A percentile compares a stretch with the other conserved stretches of the same genome.
Evolutionary conservation across 108 stramenopile genomes (phyloP).

Genomic region (Chaetoceros tenuissimus): DNA sequence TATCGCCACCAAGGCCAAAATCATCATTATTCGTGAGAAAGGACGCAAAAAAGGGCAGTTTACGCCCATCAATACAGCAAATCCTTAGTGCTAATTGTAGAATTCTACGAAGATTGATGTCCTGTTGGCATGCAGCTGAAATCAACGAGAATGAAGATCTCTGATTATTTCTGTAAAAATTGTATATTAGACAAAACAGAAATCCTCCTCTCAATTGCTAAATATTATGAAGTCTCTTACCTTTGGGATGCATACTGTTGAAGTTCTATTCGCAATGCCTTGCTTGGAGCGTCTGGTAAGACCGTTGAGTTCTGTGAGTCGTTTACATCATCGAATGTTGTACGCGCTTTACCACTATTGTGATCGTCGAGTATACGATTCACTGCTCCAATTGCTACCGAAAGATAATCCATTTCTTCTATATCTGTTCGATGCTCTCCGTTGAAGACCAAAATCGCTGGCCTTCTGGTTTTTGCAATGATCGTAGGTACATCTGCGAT

Average conservation of each 20-base stretch:
- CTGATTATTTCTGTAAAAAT: neutral
- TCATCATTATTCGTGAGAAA: conserved; percentile 30
- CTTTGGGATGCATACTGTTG: conserved; percentile 2
- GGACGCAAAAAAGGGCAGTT: conserved; percentile 52
- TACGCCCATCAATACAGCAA: conserved; percentile 57
- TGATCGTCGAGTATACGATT: conserved; percentile 14
- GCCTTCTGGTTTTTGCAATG: conserved; percentile 56
- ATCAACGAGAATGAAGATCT: neutral
- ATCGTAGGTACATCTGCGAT: conserved; percentile 51
- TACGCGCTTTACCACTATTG: conserved; percentile 11
- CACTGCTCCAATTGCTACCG: conserved; percentile 45
- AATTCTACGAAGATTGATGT: neutral
- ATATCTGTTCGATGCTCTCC: conserved; percentile 27
- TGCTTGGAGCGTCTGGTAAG: neutral
- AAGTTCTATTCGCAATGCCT: neutral
- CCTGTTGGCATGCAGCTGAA: neutral
- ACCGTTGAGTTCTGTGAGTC: neutral
- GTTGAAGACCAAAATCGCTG: conserved; percentile 51
- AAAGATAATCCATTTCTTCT: conserved; percentile 40
- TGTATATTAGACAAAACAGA: neutral
- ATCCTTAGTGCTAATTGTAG: conserved; percentile 48
- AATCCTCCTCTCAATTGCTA: neutral
- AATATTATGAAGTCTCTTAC: too few relatives aligned
- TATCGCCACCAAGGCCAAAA: conserved; percentile 7
- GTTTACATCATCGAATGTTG: too few relatives aligned